Evolutionary conservation across 2,329 filamentous ascomycete genomes (phyloP), one percentile per base, ranked within the genome.

Genomic region (Monosporascus sp.): DNA sequence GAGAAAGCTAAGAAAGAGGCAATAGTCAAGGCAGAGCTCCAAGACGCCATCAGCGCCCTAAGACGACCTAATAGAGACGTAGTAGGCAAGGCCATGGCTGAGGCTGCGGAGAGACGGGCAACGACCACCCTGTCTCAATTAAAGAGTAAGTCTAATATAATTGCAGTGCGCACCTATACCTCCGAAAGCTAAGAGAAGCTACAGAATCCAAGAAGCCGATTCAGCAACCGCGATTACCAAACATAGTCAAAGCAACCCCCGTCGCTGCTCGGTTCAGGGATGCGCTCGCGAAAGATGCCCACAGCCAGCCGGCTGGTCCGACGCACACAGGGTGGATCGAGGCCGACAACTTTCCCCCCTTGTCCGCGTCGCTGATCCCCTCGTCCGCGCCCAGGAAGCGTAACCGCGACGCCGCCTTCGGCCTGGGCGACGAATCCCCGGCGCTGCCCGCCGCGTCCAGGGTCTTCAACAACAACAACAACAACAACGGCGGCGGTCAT

Each of bases 21-120:
- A 3, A 71, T 81, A 22, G 78, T 90, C 2, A 84, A 90, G 48
- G 82, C 85, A 27, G 86, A 91, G 63, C 71, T 93, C 36, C 82
- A 84, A 59, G 82, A 90, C 54, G 90, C 90, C 8, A 92, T 94
- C 49, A 82, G 81, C 6, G 81, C 85, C 9, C 69, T 93, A 43
- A 86, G 88, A 66, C 90, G 86, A 69, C 90, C 90, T 1, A 91
- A 93, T 63, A 82, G 90, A 46, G 80, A 83, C 22, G 76, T 88
- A 41, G 87, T 86, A 14, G 84, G 84, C 34, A 85, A 84, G 61
- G 80, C 83, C 38, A 76, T 88, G 53, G 83, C 81, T 3, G 87
- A 90, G 59, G 85, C 83, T 26, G 80, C 83, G 5, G 86, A 91
- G 66, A 80, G 80, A 61, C 81, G 85, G 51, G 73, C 76, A 5